Base-by-base conservation (phyloP, 2,329 filamentous ascomycete species). In the Ustulina deusta region DNA sequence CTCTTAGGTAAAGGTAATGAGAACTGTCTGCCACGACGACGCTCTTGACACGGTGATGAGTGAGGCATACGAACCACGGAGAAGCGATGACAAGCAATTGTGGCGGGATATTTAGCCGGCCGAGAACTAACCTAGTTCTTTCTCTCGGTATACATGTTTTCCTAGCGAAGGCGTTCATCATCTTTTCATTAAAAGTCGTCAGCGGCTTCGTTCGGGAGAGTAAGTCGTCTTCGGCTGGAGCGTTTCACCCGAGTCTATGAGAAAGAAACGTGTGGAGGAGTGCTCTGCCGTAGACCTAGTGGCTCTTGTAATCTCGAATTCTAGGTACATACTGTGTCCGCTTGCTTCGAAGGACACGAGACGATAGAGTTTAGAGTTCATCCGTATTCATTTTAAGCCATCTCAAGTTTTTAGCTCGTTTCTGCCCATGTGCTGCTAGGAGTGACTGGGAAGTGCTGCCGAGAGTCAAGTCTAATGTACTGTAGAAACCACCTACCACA, bases 91-190 rank as follows among this genome's bases (percentile, higher is more conserved):
- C 9, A 54, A 10, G 17, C 42, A 13, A 5, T 38, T 46, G 58
- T 61, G 60, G 52, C 34, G 54, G 36, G 54, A 42, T 49, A 65
- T 68, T 68, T 68, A 68, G 51, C 65, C 64, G 64, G 59, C 15
- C 49, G 42, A 65, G 56, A 52, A 27, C 44, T 44, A n/a, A n/a
- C n/a, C n/a, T n/a, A 42, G 34, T 32, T 49, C 32, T 48, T 34
- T 13, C 22, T 55, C 20, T 36, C 25, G 34, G 13, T 34, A 20
- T 46, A 54, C 9, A 36, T 44, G n/a, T 4, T 46, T 44, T 9
- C 6, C 13, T 58, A 48, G 22, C 10, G 34, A 44, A 13, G 32
- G 20, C 3, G 55, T 63, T 56, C 54, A 48, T 59, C 48, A 62
- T 46, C 38, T 36, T 3, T 40, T 11, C 13, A 20, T 15, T n/a